Percentiles rank a stretch among this genome's conserved stretches.
Conservation (phyloP, 202 grass and related monocot species). For the Miscanthus sacchariflorus region DNA sequence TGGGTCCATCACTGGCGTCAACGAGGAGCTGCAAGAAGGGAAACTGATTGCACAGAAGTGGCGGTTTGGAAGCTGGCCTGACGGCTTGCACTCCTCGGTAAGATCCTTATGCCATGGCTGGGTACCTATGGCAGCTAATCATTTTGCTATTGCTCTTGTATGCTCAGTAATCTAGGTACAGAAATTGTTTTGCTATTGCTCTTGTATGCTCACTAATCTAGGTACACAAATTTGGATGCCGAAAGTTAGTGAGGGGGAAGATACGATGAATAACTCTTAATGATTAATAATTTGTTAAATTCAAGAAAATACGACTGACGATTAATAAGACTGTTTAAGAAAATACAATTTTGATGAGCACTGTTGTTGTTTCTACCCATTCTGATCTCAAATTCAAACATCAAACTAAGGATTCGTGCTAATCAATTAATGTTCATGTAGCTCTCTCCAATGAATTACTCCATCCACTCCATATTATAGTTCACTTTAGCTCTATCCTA, state of each 20-base stretch:
- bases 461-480: not conserved
- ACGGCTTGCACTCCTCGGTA: slow-evolving; percentile 78
- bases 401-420: not conserved
- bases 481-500: not conserved
- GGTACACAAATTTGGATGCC: not conserved
- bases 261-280: not conserved
- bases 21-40: slow-evolving; percentile 94
- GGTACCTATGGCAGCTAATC: not conserved
- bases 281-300: not conserved
- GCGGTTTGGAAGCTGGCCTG: slow-evolving; percentile 89
- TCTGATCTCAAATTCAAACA: not conserved
- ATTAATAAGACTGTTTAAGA: not conserved
- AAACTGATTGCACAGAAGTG: slow-evolving; percentile 93
- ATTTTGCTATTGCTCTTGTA: not conserved
- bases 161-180: no score
- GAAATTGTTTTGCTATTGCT: not conserved
- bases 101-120: not conserved
- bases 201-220: no score
- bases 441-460: not conserved
- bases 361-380: not conserved
- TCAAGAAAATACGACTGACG: not conserved
- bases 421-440: not conserved
- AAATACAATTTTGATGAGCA: slow-evolving; percentile 16
- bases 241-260: not conserved
- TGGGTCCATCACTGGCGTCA: slow-evolving; percentile 80